Conservation (phyloP, 2,329 filamentous ascomycete genomes). For the Davidsoniella eucalypti region DNA sequence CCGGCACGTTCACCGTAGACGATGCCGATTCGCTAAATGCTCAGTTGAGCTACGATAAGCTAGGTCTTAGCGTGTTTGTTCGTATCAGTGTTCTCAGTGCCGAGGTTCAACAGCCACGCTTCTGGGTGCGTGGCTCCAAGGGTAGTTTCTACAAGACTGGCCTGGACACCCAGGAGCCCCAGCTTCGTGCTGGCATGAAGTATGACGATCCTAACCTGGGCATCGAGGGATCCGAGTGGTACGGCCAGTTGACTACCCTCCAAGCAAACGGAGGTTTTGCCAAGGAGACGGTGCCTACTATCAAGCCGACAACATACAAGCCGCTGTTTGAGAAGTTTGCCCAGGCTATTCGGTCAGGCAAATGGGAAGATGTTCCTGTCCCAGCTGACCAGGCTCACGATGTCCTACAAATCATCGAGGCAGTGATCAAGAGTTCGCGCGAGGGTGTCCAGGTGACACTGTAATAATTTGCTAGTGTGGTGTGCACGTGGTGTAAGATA, state of each 20-base stretch:
- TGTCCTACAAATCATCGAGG: slow-evolving; percentile 37
- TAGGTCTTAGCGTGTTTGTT: slow-evolving; percentile 46
- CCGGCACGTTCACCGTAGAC: slow-evolving; percentile 25
- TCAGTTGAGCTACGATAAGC: slow-evolving; percentile 44
- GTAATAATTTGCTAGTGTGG: neutral
- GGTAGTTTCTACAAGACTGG: slow-evolving; percentile 58
- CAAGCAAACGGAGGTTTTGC: slow-evolving; percentile 33
- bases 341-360: slow-evolving; percentile 29
- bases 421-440: slow-evolving; percentile 31
- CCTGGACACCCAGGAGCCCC: slow-evolving; percentile 61
- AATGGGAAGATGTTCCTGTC: slow-evolving; percentile 35
- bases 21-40: slow-evolving; percentile 44
- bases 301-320: slow-evolving; percentile 50
- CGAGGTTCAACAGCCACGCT: slow-evolving; percentile 53
- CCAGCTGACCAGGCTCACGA: slow-evolving; percentile 35
- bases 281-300: slow-evolving; percentile 36
- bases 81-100: slow-evolving; percentile 54
- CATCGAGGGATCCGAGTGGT: slow-evolving; percentile 37
- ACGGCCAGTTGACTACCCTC: slow-evolving; percentile 42
- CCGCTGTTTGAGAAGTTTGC: slow-evolving; percentile 46
- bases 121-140: slow-evolving; percentile 60
- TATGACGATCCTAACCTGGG: slow-evolving; percentile 49
- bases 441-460: slow-evolving; percentile 27
- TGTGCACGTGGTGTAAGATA: too few relatives aligned
- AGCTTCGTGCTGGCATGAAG: slow-evolving; percentile 47